Base-by-base conservation (phyloP, 2,329 filamentous ascomycete genomes). In the Lasiodiplodia sp. region DNA sequence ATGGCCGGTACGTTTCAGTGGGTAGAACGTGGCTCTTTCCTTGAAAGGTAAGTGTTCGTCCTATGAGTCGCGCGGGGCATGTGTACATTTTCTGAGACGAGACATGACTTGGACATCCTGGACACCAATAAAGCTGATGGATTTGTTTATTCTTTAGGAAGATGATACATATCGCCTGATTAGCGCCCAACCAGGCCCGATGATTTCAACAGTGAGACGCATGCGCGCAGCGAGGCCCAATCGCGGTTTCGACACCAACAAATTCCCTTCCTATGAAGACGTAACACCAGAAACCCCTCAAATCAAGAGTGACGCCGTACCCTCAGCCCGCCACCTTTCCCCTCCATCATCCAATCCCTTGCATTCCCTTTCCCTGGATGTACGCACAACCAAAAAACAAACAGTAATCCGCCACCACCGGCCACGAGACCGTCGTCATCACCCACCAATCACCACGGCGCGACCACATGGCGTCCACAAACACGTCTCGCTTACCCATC, bases 391-490 rank as follows among this genome's bases (percentile, higher is more conserved):
- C 8, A 47, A 21, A 47, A 11, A 21, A 21, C 8, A n/a, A n/a
- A 47, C n/a, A 47, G 44, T n/a, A 47, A 47, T 21, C 44, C 44
- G 44, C 44, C 44, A 21, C 44, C 44, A 47, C 44, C 21, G 44
- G 44, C 44, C 44, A 18, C 44, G 44, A 47, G 18, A 47, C 7
- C 44, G 8, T 47, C 44, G 44, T 47, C 52, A 56, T 12, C 31
- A 6, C 11, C 55, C 18, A 25, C 55, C 37, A 58, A 58, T 58
- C 11, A 25, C 34, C n/a, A 6, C 34, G 2, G 11, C 31, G 16
- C 55, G 37, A 37, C 55, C 55, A 58, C 55, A 58, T 44, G 55
- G 34, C 55, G 14, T n/a, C 37, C n/a, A n/a, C 34, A 25, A 58
- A 58, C 34, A 18, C 55, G 55, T 18, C 55, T 37, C 55, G 55